Evolutionary conservation across 208 protist species (phyloP).

Genomic region (Leishmania braziliensis): DNA sequence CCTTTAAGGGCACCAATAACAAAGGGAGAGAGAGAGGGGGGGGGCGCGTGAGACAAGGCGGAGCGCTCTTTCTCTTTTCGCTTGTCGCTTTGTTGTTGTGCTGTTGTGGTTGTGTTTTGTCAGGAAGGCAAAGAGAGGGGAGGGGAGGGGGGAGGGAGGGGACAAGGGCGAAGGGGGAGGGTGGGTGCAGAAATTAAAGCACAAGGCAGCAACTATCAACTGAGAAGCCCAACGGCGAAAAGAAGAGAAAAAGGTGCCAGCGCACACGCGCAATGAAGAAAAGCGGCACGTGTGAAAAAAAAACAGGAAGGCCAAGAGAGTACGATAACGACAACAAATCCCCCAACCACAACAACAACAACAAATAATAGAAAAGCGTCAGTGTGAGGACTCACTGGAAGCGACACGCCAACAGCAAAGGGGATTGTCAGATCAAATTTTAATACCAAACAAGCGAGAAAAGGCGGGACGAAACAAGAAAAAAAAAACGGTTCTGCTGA

Average conservation of each 20-base stretch:
- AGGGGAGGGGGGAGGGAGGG: neutral
- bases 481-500: neutral
- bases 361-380: neutral
- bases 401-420: neutral
- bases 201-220: neutral
- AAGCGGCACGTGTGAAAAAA: conserved; percentile 10
- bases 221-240: neutral
- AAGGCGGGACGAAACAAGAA: conserved; percentile 4
- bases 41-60: neutral
- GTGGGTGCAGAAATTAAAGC: neutral
- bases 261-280: too few relatives aligned
- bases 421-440: neutral
- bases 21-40: neutral
- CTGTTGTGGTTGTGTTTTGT: neutral
- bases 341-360: neutral
- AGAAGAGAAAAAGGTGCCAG: neutral
- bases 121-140: neutral
- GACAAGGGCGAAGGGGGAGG: neutral
- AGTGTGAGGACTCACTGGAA: neutral
- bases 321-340: neutral
- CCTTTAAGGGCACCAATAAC: neutral
- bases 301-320: neutral
- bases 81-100: too few relatives aligned
- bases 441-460: neutral
- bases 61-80: neutral